Evolutionary conservation across 2,329 filamentous ascomycete species (phyloP).

Genomic region (Arthrobotrys sphaeroides): DNA sequence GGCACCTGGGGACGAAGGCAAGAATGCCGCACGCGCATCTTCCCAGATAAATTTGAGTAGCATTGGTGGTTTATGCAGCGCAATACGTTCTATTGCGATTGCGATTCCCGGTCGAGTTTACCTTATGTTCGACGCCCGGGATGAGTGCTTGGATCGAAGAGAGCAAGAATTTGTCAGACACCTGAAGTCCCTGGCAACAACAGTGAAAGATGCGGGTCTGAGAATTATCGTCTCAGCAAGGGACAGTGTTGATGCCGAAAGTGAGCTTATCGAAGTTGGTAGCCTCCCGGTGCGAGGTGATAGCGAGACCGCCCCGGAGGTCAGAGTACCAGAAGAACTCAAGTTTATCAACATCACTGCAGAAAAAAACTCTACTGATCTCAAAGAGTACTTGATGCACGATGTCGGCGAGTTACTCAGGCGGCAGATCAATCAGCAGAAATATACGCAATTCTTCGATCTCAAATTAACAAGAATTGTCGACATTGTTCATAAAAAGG

Average conservation of each 20-base stretch:
- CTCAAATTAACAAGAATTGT: conserved; percentile 24
- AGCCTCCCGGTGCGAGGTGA: background rate
- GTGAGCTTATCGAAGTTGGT: background rate
- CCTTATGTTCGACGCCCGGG: conserved; percentile 31
- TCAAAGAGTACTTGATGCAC: conserved; percentile 11
- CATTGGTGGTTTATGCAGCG: background rate
- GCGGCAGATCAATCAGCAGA: conserved; percentile 8
- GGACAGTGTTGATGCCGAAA: conserved; percentile 21
- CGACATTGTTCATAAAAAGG: conserved; percentile 26
- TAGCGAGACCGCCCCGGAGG: too few species aligned
- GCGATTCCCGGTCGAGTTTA: conserved; percentile 10
- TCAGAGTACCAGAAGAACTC: background rate
- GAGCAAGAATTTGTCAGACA: background rate
- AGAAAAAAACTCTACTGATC: conserved; percentile 32
- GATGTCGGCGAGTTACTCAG: conserved; percentile 2
- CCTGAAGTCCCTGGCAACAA: background rate
- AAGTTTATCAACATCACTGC: conserved; percentile 29
- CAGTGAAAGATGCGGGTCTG: background rate
- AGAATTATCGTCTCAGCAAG: conserved; percentile 25
- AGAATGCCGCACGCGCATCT: background rate
- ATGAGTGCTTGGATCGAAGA: conserved; percentile 34
- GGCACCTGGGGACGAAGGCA: background rate
- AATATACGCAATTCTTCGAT: background rate
- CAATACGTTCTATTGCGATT: conserved; percentile 6
- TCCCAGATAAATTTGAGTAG: background rate